A percentile compares a stretch with the other conserved stretches of the same genome.
Evolutionary conservation across 192 early-diverging fungal species (phyloP).

Genomic region (Backusella liffmaniae): DNA sequence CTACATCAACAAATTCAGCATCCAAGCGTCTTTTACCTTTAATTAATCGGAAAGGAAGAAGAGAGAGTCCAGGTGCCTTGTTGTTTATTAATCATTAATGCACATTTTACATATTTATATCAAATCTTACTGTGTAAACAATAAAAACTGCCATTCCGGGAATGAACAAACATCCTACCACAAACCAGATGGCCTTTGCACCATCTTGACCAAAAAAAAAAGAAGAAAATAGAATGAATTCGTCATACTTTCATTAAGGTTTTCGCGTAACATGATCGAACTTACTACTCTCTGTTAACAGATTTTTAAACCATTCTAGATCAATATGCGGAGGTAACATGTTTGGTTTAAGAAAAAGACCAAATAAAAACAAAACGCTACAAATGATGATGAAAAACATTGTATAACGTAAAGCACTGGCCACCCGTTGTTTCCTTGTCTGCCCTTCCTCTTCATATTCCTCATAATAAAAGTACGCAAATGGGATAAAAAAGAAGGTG

Average conservation of each 20-base stretch:
- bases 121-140: conserved; percentile 46
- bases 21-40: conserved; percentile 31
- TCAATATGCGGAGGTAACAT: conserved; percentile 32
- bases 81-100: not conserved
- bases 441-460: conserved; percentile 43
- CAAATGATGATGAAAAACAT: conserved; percentile 43
- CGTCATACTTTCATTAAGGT: not conserved
- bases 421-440: conserved; percentile 20
- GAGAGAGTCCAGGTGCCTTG: conserved; percentile 39
- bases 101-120: not conserved
- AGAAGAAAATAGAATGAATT: not conserved
- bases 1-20: conserved; percentile 24
- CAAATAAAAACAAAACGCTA: conserved; percentile 40
- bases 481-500: conserved; percentile 49
- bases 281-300: conserved; percentile 46
- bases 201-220: conserved; percentile 9
- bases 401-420: conserved; percentile 48
- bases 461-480: conserved; percentile 60
- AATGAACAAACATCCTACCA: conserved; percentile 41
- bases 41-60: conserved; percentile 34
- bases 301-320: conserved; percentile 49
- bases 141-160: conserved; percentile 50
- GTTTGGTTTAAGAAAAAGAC: conserved; percentile 46
- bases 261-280: conserved; percentile 6
- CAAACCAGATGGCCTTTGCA: conserved; percentile 45